Evolutionary conservation across 495 filamentous ascomycete species (phyloP), one percentile per base, ranked within the genome.

Genomic region (Penicillium steckii): DNA sequence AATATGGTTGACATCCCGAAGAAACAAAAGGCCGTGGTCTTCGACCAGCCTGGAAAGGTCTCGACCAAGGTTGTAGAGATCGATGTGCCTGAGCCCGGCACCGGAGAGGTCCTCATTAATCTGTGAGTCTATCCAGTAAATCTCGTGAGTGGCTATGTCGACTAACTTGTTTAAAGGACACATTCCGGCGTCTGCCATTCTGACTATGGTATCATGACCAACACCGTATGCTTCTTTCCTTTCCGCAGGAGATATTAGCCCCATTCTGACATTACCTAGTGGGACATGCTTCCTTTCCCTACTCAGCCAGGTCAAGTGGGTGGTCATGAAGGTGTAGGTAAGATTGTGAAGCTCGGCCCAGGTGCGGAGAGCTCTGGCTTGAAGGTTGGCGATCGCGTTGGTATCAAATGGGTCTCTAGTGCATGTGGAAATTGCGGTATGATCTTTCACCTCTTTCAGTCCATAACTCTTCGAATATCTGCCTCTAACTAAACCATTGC

Each of bases 121-220:
- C 58, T 89, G 81, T 84, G 1, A 3, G 38, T 41, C 21, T 23
- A 41, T 69, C 42, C n/a, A n/a, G n/a, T n/a, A n/a, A n/a, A n/a
- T n/a, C n/a, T n/a, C n/a, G n/a, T n/a, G n/a, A n/a, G n/a, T n/a
- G n/a, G n/a, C n/a, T n/a, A n/a, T n/a, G 9, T 29, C 8, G 25
- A 69, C 56, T 53, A 33, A 44, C 42, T 8, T 15, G 3, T 6
- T 30, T 4, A 27, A 47, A 84, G 82, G 25, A 84, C 85, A 21
- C 85, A 88, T 54, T 83, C 80, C 1, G 86, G 87, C 43, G 83
- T 90, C 27, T 89, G 86, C 64, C 85, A 86, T 62, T 85, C 82
- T 10, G 87, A 91, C 58, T 67, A 77, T 53, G 75, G 78, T 22
- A 67, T 87, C 57, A 87, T 88, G 79, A 77, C 73, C 35, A 83